Percentiles rank a stretch among this genome's conserved stretches.
phyloP scores from a whole-genome alignment of 83 land plant genomes.

The Picea abies region DNA sequence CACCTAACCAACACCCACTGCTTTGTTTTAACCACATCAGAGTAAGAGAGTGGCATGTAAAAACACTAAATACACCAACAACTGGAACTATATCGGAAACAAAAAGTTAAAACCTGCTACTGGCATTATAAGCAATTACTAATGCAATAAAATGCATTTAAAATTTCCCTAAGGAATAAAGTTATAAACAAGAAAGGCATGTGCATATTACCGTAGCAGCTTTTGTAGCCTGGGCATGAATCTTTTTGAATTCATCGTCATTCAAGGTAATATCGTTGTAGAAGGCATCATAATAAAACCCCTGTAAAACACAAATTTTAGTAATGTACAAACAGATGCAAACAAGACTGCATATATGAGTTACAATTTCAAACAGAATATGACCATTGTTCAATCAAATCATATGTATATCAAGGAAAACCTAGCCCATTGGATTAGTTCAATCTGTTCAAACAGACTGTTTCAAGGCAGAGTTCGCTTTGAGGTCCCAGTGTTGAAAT shows the following conservation, averaged over 20 bases:
- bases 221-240: slow-evolving; percentile 62
- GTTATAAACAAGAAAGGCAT: neutral
- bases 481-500: too few species aligned
- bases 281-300: slow-evolving; percentile 97
- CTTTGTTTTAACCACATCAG: neutral
- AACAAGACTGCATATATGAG: neutral
- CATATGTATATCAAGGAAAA: too few species aligned
- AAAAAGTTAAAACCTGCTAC: neutral
- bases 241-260: slow-evolving; percentile 76
- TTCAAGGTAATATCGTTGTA: slow-evolving; percentile 87
- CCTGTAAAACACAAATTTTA: slow-evolving; percentile 42
- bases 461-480: too few species aligned
- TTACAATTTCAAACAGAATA: neutral
- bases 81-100: neutral
- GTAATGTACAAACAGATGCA: neutral
- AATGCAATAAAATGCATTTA: neutral
- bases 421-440: too few species aligned
- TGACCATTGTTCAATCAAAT: neutral
- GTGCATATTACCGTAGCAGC: slow-evolving; percentile 52
- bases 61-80: neutral
- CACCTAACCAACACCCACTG: neutral
- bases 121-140: neutral
- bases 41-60: neutral
- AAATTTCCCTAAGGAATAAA: neutral
- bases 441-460: too few species aligned